Conservation (phyloP, 2,329 filamentous ascomycete species). For the Pseudogymnoascus sp. region DNA sequence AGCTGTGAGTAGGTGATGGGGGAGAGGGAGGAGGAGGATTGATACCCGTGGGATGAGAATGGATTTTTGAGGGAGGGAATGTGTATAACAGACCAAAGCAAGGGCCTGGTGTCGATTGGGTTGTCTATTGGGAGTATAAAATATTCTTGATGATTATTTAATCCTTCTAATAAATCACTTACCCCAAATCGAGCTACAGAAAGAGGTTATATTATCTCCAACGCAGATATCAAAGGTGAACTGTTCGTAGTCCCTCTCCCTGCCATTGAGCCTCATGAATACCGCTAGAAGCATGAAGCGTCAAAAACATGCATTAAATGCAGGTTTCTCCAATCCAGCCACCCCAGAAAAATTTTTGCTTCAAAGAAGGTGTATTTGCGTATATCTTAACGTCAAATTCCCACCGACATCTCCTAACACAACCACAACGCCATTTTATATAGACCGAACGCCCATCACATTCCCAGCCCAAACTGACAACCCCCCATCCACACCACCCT, state of each 20-base stretch:
- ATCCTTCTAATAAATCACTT: not conserved
- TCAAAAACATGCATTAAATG: not conserved
- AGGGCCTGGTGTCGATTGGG: not conserved
- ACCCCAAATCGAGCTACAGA: not conserved
- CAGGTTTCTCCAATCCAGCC: not conserved
- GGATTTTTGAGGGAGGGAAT: not conserved
- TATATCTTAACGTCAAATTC: not conserved
- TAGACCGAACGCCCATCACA: constrained; percentile 2
- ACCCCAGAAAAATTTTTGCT: not conserved
- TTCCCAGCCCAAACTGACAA: not conserved
- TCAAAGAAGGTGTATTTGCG: not conserved
- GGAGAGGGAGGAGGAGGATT: not conserved
- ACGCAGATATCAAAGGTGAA: not conserved
- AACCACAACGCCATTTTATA: constrained; percentile 4
- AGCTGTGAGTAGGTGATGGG: too few species aligned
- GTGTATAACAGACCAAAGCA: not conserved
- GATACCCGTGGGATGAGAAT: not conserved
- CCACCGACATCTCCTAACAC: constrained; percentile 3
- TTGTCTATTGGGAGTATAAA: not conserved
- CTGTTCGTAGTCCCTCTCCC: not conserved
- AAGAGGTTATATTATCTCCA: not conserved
- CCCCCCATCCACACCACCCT: not conserved
- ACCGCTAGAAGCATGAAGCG: not conserved
- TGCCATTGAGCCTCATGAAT: not conserved
- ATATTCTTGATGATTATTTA: not conserved